Evolutionary conservation across 768 basidiomycete genomes (phyloP), one percentile per base, ranked within the genome.

Genomic region (Xerocomus potaroensis): DNA sequence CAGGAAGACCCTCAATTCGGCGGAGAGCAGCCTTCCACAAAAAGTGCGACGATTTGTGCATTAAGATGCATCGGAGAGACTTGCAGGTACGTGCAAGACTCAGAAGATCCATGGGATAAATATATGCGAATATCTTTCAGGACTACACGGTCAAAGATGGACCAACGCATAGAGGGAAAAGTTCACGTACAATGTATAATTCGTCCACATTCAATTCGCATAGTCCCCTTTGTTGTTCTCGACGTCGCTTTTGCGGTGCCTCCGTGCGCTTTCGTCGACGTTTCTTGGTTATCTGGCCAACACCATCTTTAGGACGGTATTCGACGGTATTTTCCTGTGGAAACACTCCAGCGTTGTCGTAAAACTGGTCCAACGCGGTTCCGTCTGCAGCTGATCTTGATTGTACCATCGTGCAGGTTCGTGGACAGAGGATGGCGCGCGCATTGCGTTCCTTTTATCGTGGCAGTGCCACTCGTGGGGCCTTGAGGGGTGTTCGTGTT

Each of bases 71-170:
- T n/a, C 75, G 67, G 36, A 77, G 57, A 21, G 58, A 46, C 49
- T 63, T 73, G 29, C 68, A 69, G 2, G 72, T 69, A n/a, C 74
- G 66, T 8, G 76, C 59, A 19, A 76, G 65, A 49, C 64, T 64
- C 35, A 58, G 16, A 15, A 58, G 51, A 39, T 58, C 56, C 38
- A 64, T 45, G 3, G 74, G 75, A 37, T 69, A 61, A 1, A 76
- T 57, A 43, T 70, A 66, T 16, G 55, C 55, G 43, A 70, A 70
- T 44, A 77, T 72, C 73, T 77, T 50, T 16, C 12, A 15, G 22
- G 10, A 19, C 27, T 23, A 21, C 18, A 5, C 8, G 21, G 38
- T 47, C 7, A 40, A 26, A 16, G 31, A 29, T 9, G 33, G 23
- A 8, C 26, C 12, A 16, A 33, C 15, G 32, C 8, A 30, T 3